These are phyloP conservation scores for Hydnum rufescens DNA, from an alignment of 768 basidiomycete species.

Conservation along the genomic window DNA sequence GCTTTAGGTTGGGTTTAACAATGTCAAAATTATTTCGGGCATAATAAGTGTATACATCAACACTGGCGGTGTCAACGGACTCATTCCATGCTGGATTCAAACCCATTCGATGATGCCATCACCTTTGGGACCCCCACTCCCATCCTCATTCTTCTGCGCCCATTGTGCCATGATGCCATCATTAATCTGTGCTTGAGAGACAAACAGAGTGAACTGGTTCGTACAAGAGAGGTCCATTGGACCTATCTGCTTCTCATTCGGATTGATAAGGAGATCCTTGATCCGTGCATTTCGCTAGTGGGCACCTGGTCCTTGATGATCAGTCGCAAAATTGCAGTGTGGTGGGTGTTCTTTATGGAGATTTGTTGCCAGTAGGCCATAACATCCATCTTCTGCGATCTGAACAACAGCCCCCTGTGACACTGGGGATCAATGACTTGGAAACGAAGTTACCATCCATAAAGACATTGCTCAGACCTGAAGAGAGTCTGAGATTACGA, in stretches of 20 bases:
- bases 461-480: conserved; percentile 9
- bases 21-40: too few species aligned
- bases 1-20: too few species aligned
- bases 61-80: too few species aligned
- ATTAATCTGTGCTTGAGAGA: not conserved
- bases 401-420: conserved; percentile 1
- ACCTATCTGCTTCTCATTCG: not conserved
- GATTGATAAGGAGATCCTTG: conserved; percentile 8
- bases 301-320: conserved; percentile 10
- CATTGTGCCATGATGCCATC: conserved; percentile 21
- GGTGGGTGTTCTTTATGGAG: conserved; percentile 9
- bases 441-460: conserved; percentile 11
- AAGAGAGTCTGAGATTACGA: not conserved
- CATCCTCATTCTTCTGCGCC: conserved; percentile 14
- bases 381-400: conserved; percentile 6
- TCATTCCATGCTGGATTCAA: too few species aligned
- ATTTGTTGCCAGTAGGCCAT: conserved; percentile 8
- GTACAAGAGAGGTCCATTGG: not conserved
- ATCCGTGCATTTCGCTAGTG: conserved; percentile 6
- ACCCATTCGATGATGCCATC: conserved; percentile 38
- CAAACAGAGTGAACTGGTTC: not conserved
- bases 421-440: conserved; percentile 9
- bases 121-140: conserved; percentile 2
- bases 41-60: too few species aligned
- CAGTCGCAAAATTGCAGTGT: not conserved